Conservation (phyloP, 1,284 basidiomycete species). For the Vanrija pseudolonga region DNA sequence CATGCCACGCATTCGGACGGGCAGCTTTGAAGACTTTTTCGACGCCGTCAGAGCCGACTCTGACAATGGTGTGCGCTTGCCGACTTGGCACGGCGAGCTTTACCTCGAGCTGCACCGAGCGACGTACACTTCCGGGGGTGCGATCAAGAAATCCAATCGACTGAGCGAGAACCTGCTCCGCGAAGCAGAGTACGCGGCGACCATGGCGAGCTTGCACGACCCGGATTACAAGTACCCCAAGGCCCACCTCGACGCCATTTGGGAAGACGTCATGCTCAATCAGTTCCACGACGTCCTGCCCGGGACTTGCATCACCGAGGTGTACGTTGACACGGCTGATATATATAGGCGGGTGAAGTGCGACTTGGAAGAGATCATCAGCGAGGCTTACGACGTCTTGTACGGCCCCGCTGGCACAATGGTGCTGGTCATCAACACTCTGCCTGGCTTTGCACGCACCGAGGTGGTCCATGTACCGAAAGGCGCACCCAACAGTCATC, state of each 20-base stretch:
- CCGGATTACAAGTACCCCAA: slow-evolving; percentile 63
- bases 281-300: slow-evolving; percentile 90
- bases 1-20: slow-evolving; percentile 45
- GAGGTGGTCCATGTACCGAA: background rate
- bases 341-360: slow-evolving; percentile 59
- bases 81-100: slow-evolving; percentile 84
- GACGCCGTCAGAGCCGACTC: slow-evolving; percentile 64
- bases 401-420: background rate
- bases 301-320: slow-evolving; percentile 66
- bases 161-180: slow-evolving; percentile 82
- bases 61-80: slow-evolving; percentile 65
- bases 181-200: slow-evolving; percentile 74
- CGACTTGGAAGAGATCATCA: background rate
- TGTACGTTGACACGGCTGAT: slow-evolving; percentile 32
- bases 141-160: slow-evolving; percentile 89
- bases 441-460: background rate
- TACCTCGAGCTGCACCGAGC: slow-evolving; percentile 72
- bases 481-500: background rate
- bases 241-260: slow-evolving; percentile 67
- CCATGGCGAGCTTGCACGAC: slow-evolving; percentile 67
- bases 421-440: background rate
- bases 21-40: slow-evolving; percentile 72
- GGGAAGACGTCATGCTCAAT: slow-evolving; percentile 83
- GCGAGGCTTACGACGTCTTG: background rate
- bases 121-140: slow-evolving; percentile 80